Conservation (phyloP, 225 moss, liverwort and hornwort species). For the Polytrichum commune region DNA sequence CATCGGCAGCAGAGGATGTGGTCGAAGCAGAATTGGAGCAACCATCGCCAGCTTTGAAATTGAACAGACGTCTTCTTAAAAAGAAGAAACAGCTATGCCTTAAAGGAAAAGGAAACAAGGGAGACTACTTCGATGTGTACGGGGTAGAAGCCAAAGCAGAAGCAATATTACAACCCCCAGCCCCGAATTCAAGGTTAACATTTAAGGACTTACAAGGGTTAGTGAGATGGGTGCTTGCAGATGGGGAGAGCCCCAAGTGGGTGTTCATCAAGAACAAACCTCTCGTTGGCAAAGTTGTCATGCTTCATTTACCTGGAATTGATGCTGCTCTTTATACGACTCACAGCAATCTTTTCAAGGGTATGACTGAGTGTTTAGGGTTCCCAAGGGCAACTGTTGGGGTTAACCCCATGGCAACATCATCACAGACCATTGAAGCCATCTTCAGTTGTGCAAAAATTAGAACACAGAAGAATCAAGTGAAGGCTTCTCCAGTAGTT, state of each 20-base stretch:
- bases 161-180: constrained; percentile 53
- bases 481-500: not conserved
- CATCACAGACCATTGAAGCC: constrained; percentile 51
- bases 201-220: constrained; percentile 78
- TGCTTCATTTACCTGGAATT: constrained; percentile 78
- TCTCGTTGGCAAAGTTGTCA: constrained; percentile 77
- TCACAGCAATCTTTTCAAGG: constrained; percentile 46
- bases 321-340: constrained; percentile 82
- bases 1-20: too few relatives aligned
- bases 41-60: not conserved
- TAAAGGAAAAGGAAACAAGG: constrained; percentile 54
- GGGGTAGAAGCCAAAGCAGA: constrained; percentile 75
- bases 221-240: constrained; percentile 74
- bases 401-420: constrained; percentile 54
- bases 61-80: constrained; percentile 66
- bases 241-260: constrained; percentile 86
- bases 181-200: constrained; percentile 42
- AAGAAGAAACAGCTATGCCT: constrained; percentile 73
- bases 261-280: constrained; percentile 96
- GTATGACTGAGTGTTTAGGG: constrained; percentile 60
- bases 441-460: constrained; percentile 68
- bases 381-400: constrained; percentile 70
- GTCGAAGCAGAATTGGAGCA: too few relatives aligned
- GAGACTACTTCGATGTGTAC: constrained; percentile 81
- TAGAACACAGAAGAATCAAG: constrained; percentile 41